Evolutionary conservation across 495 filamentous ascomycete genomes (phyloP), one percentile per base, ranked within the genome.

Genomic region (Hypoxylon intermedium): DNA sequence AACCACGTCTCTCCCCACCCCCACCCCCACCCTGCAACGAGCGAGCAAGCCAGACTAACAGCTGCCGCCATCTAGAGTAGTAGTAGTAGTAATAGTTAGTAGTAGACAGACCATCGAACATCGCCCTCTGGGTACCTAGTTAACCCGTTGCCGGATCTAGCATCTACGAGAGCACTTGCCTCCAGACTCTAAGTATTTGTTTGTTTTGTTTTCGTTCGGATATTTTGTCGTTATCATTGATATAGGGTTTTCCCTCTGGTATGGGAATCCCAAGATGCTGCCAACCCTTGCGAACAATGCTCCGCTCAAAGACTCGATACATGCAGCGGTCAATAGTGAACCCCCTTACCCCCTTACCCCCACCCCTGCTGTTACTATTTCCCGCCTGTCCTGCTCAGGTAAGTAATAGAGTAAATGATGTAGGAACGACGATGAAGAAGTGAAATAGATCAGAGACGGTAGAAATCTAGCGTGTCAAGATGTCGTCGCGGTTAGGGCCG

Each of bases 401-500:
- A 26, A 7, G 24, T 26, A 26, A 26, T 26, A 26, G 24, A n/a
- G n/a, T n/a, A n/a, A n/a, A n/a, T n/a, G n/a, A n/a, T n/a, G n/a
- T n/a, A n/a, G n/a, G n/a, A n/a, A n/a, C n/a, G n/a, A n/a, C n/a
- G n/a, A n/a, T n/a, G n/a, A n/a, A n/a, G n/a, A n/a, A n/a, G n/a
- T n/a, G n/a, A n/a, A n/a, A n/a, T n/a, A n/a, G n/a, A n/a, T n/a
- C n/a, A n/a, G n/a, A n/a, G n/a, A n/a, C 24, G 31, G 15, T 9
- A 31, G 19, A 24, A 12, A 41, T 15, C 51, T 34, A 63, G 2
- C 60, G 60, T 42, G 33, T 31, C 15, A 58, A 9, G 53, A 79
- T 74, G 47, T 71, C 69, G 26, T 93, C 88, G 34, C 90, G 75
- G 23, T 78, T 82, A 34, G 88, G 91, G 6, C 91, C 92, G 13